Evolutionary conservation across 768 basidiomycete genomes (phyloP).

Genomic region (Mycena leptocephala): DNA sequence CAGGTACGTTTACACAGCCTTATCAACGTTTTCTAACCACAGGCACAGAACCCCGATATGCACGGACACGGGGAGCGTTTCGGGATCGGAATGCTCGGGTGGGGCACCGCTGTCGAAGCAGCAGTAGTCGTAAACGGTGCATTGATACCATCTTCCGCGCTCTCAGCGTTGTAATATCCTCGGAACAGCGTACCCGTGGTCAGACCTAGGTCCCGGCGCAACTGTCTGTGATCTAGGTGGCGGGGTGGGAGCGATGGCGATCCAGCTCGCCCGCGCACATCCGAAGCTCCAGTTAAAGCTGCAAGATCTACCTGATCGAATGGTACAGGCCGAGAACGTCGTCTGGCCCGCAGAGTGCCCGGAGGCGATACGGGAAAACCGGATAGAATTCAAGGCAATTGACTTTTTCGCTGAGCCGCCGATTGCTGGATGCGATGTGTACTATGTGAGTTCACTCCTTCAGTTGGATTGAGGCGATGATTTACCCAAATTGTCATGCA

Average conservation of each 20-base stretch:
- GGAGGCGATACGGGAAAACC: constrained; percentile 51
- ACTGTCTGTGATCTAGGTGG: constrained; percentile 51
- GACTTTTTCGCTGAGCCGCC: constrained; percentile 59
- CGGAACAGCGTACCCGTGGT: constrained; percentile 47
- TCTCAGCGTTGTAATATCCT: background rate
- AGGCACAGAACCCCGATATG: constrained; percentile 22
- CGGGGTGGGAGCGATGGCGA: constrained; percentile 47
- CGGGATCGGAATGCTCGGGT: constrained; percentile 35
- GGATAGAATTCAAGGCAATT: constrained; percentile 55
- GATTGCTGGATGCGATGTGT: constrained; percentile 54
- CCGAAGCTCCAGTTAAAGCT: constrained; percentile 45
- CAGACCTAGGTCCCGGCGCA: constrained; percentile 36
- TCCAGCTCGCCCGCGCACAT: constrained; percentile 42
- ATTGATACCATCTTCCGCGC: background rate
- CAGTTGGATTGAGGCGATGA: background rate
- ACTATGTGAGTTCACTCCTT: constrained; percentile 53
- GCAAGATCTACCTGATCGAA: constrained; percentile 45
- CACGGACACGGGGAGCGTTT: constrained; percentile 24
- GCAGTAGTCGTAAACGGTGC: constrained; percentile 25
- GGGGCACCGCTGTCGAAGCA: constrained; percentile 34
- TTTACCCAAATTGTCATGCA: background rate
- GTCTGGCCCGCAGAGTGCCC: constrained; percentile 53
- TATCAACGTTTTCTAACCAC: background rate
- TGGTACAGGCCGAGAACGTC: constrained; percentile 40
- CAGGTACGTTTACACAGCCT: constrained; percentile 1